Evolutionary conservation across 305 asterid species (phyloP).

Genomic region (Fraxinus baroniana): DNA sequence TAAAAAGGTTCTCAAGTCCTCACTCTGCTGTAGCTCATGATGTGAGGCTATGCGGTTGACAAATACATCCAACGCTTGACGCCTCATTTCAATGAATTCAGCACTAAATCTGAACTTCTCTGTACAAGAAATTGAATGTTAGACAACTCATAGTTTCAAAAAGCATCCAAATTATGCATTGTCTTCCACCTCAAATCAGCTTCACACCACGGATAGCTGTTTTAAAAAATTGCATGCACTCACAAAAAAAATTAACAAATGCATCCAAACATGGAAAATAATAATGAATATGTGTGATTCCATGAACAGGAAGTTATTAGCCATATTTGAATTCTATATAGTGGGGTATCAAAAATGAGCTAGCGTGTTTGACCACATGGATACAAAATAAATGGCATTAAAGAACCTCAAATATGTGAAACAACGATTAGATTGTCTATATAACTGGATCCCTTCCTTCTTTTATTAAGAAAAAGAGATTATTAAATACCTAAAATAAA

Average conservation of each 20-base stretch:
- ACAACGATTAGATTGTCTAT: background rate
- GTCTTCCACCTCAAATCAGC: constrained; percentile 16
- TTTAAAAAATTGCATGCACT: background rate
- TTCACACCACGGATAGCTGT: constrained; percentile 2
- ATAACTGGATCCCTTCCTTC: background rate
- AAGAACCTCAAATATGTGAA: background rate
- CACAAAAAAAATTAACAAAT: background rate
- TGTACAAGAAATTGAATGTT: constrained; percentile 33
- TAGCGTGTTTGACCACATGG: background rate
- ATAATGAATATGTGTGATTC: background rate
- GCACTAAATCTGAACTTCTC: constrained; percentile 96
- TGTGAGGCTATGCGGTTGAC: constrained; percentile 85
- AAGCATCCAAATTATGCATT: background rate
- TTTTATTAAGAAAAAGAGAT: background rate
- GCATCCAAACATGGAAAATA: background rate
- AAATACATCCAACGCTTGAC: constrained; percentile 86
- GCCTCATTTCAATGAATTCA: constrained; percentile 97
- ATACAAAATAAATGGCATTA: background rate
- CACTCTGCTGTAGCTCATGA: constrained; percentile 77
- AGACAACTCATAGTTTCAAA: constrained; percentile 6
- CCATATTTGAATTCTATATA: background rate
- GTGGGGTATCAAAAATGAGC: background rate
- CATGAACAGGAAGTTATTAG: background rate
- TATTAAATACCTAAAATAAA: background rate
- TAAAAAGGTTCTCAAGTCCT: constrained; percentile 53